These are phyloP conservation scores for Coniosporium apollinis DNA, from an alignment of 495 filamentous ascomycete species.

Conservation along the genomic window DNA sequence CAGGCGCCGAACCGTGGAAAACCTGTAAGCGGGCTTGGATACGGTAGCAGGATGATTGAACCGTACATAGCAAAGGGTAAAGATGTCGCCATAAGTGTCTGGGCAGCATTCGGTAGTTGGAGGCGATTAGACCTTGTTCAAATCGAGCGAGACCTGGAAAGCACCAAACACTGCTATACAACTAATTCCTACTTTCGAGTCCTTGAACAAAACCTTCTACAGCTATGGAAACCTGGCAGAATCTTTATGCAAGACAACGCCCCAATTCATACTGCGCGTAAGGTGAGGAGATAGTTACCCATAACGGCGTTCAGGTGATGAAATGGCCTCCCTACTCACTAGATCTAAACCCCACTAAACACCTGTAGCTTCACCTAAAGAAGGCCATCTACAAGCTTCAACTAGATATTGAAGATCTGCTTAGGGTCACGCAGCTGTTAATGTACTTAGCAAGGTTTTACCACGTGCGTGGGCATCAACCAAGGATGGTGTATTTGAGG, in stretches of 20 bases:
- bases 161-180: constrained; percentile 2
- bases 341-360: constrained; percentile 10
- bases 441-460: too few relatives aligned
- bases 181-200: neutral
- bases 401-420: constrained; percentile 1
- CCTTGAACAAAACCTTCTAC: neutral
- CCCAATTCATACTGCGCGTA: constrained; percentile 3
- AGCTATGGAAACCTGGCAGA: neutral
- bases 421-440: too few relatives aligned
- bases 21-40: neutral
- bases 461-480: too few relatives aligned
- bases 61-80: neutral
- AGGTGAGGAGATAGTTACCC: neutral
- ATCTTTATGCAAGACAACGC: constrained; percentile 8
- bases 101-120: neutral
- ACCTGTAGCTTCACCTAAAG: constrained; percentile 8
- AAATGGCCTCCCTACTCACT: constrained; percentile 11
- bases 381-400: constrained; percentile 8
- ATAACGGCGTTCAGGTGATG: constrained; percentile 1
- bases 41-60: neutral
- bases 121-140: constrained; percentile 2
- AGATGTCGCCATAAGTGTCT: constrained; percentile 2
- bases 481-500: too few relatives aligned
- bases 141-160: constrained; percentile 1
- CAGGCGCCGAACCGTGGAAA: neutral